Conservation (phyloP, 306 rosid genomes). For the Vigna hirtella region DNA sequence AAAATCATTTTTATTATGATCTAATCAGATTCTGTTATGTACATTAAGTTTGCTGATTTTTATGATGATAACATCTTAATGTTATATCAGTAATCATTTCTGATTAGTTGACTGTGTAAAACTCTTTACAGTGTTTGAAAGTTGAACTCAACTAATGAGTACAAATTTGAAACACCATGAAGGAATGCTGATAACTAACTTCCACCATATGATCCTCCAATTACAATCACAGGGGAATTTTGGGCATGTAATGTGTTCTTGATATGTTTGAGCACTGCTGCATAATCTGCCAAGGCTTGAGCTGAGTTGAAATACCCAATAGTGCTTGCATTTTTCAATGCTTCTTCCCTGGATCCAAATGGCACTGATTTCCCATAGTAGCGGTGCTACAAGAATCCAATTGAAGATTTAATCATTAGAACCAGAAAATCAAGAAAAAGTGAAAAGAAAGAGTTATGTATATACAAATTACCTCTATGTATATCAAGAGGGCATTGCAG, state of each 20-base stretch:
- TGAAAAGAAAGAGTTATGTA: not conserved
- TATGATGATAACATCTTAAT: not conserved
- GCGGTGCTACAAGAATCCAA: conserved; percentile 55
- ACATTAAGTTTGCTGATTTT: too few species aligned
- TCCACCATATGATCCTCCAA: conserved; percentile 88
- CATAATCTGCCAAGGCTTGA: conserved; percentile 78
- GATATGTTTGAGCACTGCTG: conserved; percentile 56
- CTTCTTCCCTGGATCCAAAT: conserved; percentile 66
- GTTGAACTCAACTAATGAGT: not conserved
- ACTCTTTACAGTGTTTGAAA: not conserved
- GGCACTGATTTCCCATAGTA: conserved; percentile 76
- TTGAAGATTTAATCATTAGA: not conserved
- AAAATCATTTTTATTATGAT: too few species aligned
- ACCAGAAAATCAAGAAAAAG: not conserved
- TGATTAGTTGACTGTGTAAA: not conserved
- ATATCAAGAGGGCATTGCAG: conserved; percentile 65
- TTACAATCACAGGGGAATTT: conserved; percentile 64
- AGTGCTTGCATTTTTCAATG: conserved; percentile 59
- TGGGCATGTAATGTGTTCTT: conserved; percentile 51
- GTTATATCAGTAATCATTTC: not conserved
- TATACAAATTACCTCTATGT: conserved; percentile 59
- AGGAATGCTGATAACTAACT: conserved; percentile 48
- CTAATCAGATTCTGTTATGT: too few species aligned
- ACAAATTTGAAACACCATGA: not conserved
- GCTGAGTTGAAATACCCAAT: conserved; percentile 77